Percentiles rank a stretch among this genome's conserved stretches.
Conservation (phyloP, 1,284 basidiomycete genomes). For the Ustilago bromivora region DNA sequence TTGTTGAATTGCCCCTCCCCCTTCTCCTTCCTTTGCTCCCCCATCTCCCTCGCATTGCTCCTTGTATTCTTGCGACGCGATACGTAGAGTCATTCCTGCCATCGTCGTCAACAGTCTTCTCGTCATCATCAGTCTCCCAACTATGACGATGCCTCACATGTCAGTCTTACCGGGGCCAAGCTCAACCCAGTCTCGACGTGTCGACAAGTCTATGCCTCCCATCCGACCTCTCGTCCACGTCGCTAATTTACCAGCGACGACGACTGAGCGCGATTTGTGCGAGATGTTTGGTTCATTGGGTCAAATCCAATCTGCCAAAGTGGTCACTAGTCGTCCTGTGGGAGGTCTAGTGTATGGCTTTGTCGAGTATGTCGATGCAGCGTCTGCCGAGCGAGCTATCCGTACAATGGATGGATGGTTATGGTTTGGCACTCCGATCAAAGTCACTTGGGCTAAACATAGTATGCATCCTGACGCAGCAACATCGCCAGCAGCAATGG, state of each 20-base stretch:
- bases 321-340: slow-evolving; percentile 81
- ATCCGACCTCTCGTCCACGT: slow-evolving; percentile 35
- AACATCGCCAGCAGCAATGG: not conserved
- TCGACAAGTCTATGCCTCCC: slow-evolving; percentile 16
- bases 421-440: slow-evolving; percentile 85
- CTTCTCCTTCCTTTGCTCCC: not conserved
- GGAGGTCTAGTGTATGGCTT: slow-evolving; percentile 98
- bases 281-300: slow-evolving; percentile 97
- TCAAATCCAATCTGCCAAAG: slow-evolving; percentile 95
- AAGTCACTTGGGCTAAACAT: slow-evolving; percentile 67
- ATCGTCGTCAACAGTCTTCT: not conserved
- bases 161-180: slow-evolving; percentile 5
- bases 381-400: slow-evolving; percentile 93
- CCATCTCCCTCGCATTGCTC: not conserved
- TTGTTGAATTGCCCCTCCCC: not conserved
- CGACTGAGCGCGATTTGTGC: slow-evolving; percentile 80
- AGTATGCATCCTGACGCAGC: slow-evolving; percentile 40
- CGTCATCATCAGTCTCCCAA: not conserved
- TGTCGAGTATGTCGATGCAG: slow-evolving; percentile 93
- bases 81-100: not conserved
- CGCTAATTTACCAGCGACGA: slow-evolving; percentile 83
- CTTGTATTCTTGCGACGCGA: not conserved
- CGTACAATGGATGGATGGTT: slow-evolving; percentile 96
- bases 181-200: slow-evolving; percentile 12
- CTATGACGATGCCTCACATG: slow-evolving; percentile 31